phyloP scores from a whole-genome alignment of 352 stramenopile species.

The Globisporangium paroecandrum region DNA sequence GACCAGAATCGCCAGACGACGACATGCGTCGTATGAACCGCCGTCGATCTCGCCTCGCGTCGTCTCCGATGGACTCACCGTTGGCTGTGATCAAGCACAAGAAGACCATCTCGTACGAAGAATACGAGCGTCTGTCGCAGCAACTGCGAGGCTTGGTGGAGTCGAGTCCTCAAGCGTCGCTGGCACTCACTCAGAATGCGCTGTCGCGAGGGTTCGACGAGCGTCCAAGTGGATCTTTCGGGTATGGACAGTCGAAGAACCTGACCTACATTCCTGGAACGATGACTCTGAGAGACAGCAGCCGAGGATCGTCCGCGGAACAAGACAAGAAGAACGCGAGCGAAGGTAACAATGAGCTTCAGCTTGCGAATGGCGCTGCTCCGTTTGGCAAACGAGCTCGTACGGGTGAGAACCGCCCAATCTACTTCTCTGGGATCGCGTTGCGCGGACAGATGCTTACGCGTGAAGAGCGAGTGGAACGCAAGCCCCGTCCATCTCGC shows the following conservation, averaged over 20 bases:
- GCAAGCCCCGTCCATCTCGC: conserved; percentile 62
- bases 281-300: conserved; percentile 16
- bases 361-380: conserved; percentile 23
- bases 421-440: conserved; percentile 34
- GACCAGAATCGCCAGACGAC: conserved; percentile 17
- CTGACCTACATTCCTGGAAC: conserved; percentile 43
- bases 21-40: conserved; percentile 13
- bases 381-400: conserved; percentile 47
- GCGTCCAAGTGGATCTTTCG: conserved; percentile 7
- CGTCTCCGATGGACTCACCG: conserved; percentile 47
- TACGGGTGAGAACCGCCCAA: conserved; percentile 32
- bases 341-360: conserved; percentile 22
- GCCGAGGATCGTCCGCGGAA: background rate
- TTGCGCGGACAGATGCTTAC: conserved; percentile 36
- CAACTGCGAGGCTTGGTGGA: conserved; percentile 70
- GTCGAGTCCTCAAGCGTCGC: conserved; percentile 47
- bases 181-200: conserved; percentile 54
- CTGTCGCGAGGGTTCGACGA: conserved; percentile 44
- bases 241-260: conserved; percentile 19
- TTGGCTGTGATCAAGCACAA: conserved; percentile 67
- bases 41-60: conserved; percentile 13
- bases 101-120: conserved; percentile 73
- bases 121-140: conserved; percentile 65
- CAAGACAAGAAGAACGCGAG: conserved; percentile 22
- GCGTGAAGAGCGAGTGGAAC: conserved; percentile 48